Percentiles rank a stretch among this genome's conserved stretches.
These are phyloP conservation scores for Suhomyces anneliseae DNA, from an alignment of 1,139 yeast genomes.

Conservation along the genomic window DNA sequence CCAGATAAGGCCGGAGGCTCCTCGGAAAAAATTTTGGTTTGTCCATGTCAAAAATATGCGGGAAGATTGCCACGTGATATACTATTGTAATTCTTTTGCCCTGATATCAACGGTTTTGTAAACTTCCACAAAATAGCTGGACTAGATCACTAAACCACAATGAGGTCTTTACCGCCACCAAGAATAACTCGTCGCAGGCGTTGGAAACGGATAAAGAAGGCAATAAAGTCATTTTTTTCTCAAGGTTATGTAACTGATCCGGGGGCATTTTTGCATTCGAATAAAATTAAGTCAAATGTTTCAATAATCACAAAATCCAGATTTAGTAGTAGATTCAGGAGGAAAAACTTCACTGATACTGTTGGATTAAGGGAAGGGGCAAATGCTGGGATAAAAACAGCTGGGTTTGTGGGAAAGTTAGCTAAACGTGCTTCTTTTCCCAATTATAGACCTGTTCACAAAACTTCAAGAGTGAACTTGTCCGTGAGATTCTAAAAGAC, in stretches of 20 bases:
- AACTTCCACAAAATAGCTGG: too few species aligned
- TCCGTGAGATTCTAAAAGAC: conserved; percentile 16
- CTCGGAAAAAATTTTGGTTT: neutral
- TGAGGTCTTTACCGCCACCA: conserved; percentile 50
- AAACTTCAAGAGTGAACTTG: conserved; percentile 17
- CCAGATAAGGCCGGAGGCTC: conserved; percentile 3
- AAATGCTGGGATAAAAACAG: conserved; percentile 26
- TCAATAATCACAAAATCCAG: conserved; percentile 28
- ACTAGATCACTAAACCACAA: conserved; percentile 8
- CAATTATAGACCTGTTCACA: conserved; percentile 12
- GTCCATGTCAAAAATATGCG: neutral
- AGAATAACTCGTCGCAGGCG: conserved; percentile 37
- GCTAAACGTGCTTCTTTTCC: conserved; percentile 27
- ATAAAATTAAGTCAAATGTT: conserved; percentile 18
- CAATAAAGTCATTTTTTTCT: conserved; percentile 26
- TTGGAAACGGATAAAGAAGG: conserved; percentile 39
- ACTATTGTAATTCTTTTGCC: too few species aligned
- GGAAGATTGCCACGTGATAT: neutral
- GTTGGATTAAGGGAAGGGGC: conserved; percentile 23
- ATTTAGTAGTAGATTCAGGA: conserved; percentile 22
- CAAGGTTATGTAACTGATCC: conserved; percentile 32
- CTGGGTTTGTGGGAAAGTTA: conserved; percentile 25
- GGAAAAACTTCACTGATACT: conserved; percentile 16
- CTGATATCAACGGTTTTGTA: too few species aligned
- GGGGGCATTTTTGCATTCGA: conserved; percentile 21